Percentiles rank a stretch among this genome's conserved stretches.
phyloP scores from a whole-genome alignment of 306 rosid genomes.

The Fragaria vesca region DNA sequence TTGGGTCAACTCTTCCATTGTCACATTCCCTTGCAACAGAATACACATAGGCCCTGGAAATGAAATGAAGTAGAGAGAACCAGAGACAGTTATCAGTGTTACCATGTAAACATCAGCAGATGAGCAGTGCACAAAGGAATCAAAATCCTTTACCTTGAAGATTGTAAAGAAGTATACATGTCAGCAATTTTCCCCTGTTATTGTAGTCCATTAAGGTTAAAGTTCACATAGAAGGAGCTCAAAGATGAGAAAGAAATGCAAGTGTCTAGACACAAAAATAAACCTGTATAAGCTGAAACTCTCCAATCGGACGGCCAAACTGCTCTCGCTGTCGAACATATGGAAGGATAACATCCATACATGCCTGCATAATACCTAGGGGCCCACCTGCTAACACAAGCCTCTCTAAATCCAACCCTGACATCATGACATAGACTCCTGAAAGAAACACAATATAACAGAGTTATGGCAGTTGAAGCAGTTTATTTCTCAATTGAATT shows the following conservation, averaged over 20 bases:
- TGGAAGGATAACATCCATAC: conserved; percentile 85
- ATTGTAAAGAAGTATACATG: conserved; percentile 89
- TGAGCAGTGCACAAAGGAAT: conserved; percentile 15
- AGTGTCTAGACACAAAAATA: conserved; percentile 17
- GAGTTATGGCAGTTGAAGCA: not conserved
- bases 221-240: conserved; percentile 4
- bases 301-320: conserved; percentile 95
- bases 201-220: conserved; percentile 24
- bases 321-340: conserved; percentile 92
- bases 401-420: conserved; percentile 93
- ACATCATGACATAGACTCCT: conserved; percentile 99
- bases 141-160: conserved; percentile 65
- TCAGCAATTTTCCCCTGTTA: conserved; percentile 89
- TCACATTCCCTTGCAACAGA: conserved; percentile 98
- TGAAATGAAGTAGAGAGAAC: not conserved
- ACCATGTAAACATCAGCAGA: conserved; percentile 11
- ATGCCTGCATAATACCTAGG: conserved; percentile 92
- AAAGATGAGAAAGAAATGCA: conserved; percentile 11
- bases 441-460: conserved; percentile 30
- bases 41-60: conserved; percentile 82
- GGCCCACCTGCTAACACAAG: conserved; percentile 93
- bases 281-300: conserved; percentile 96
- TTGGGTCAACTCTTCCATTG: conserved; percentile 70
- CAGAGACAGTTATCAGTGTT: conserved; percentile 18
- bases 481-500: not conserved